A percentile compares a stretch with the other conserved stretches of the same genome.
These are phyloP conservation scores for Zymoseptoria tritici DNA, from an alignment of 2,329 filamentous ascomycete species.

Conservation along the genomic window DNA sequence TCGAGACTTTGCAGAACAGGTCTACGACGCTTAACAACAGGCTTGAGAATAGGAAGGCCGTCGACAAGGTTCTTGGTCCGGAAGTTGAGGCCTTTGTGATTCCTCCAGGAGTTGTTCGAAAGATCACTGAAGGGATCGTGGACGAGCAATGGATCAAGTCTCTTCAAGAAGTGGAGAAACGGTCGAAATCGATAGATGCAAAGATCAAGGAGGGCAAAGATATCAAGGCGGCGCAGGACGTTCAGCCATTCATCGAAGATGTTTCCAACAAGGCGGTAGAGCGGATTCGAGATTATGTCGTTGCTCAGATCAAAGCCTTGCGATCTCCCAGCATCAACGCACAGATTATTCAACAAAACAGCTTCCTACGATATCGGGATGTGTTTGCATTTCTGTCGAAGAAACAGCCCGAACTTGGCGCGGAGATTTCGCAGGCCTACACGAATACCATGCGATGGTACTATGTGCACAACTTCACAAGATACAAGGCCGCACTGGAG, in stretches of 20 bases:
- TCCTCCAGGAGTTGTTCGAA: slow-evolving; percentile 72
- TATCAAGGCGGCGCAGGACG: slow-evolving; percentile 72
- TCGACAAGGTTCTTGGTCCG: slow-evolving; percentile 80
- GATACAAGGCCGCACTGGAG: slow-evolving; percentile 75
- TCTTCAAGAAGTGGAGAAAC: slow-evolving; percentile 74
- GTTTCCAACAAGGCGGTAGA: slow-evolving; percentile 84
- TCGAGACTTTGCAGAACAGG: slow-evolving; percentile 82
- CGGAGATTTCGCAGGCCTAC: slow-evolving; percentile 88
- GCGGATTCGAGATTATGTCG: slow-evolving; percentile 87
- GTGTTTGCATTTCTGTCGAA: slow-evolving; percentile 77
- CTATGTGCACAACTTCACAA: slow-evolving; percentile 81
- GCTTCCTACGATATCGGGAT: slow-evolving; percentile 81
- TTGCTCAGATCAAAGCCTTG: slow-evolving; percentile 87
- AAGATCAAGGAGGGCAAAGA: slow-evolving; percentile 54
- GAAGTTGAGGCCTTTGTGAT: slow-evolving; percentile 88
- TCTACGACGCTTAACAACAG: slow-evolving; percentile 76
- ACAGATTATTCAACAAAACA: slow-evolving; percentile 91
- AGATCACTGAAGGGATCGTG: slow-evolving; percentile 80
- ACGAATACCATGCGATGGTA: slow-evolving; percentile 99
- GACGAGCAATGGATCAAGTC: slow-evolving; percentile 84
- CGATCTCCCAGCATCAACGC: slow-evolving; percentile 94
- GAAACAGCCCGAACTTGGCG: slow-evolving; percentile 73
- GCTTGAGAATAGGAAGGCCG: slow-evolving; percentile 78
- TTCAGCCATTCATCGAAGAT: slow-evolving; percentile 77
- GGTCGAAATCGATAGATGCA: slow-evolving; percentile 63